A percentile compares a stretch with the other conserved stretches of the same genome.
phyloP scores from a whole-genome alignment of 345 rosid species.

The Bretschneidera sinensis region DNA sequence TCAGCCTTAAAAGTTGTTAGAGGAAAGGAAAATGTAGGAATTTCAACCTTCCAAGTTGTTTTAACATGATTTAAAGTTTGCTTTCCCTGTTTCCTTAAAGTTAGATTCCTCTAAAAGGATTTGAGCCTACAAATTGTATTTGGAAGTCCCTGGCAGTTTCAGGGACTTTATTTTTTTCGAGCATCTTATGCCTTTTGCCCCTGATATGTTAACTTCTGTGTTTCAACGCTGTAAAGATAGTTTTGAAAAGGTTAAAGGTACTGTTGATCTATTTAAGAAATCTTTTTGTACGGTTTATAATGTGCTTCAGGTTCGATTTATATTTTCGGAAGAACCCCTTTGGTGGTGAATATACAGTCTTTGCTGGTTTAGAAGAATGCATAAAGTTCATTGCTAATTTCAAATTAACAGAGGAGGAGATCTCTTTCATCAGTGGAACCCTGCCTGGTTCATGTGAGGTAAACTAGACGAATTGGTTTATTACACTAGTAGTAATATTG shows the following conservation, averaged over 20 bases:
- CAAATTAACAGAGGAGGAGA: slow-evolving; percentile 64
- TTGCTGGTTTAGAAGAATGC: slow-evolving; percentile 98
- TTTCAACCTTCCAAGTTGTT: background rate
- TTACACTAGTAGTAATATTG: background rate
- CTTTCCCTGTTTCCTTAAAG: too few species aligned
- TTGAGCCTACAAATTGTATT: too few species aligned
- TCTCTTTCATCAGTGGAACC: slow-evolving; percentile 55
- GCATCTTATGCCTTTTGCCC: too few species aligned
- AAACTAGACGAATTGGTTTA: slow-evolving; percentile 5
- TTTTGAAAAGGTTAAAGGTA: background rate
- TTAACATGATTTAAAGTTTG: background rate
- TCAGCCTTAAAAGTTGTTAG: background rate
- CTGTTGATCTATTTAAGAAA: background rate
- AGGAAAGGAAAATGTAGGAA: too few species aligned
- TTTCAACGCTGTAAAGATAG: background rate
- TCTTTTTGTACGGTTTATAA: background rate
- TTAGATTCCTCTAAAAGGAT: background rate
- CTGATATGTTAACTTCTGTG: background rate
- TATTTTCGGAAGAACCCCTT: slow-evolving; percentile 95
- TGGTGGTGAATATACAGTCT: slow-evolving; percentile 89
- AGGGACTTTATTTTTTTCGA: too few species aligned
- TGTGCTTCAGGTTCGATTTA: slow-evolving; percentile 69
- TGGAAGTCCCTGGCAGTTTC: too few species aligned
- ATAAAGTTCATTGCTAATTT: slow-evolving; percentile 83
- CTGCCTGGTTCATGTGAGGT: slow-evolving; percentile 84